These are phyloP conservation scores for Lactarius hengduanensis DNA, from an alignment of 768 basidiomycete genomes.

Conservation along the genomic window DNA sequence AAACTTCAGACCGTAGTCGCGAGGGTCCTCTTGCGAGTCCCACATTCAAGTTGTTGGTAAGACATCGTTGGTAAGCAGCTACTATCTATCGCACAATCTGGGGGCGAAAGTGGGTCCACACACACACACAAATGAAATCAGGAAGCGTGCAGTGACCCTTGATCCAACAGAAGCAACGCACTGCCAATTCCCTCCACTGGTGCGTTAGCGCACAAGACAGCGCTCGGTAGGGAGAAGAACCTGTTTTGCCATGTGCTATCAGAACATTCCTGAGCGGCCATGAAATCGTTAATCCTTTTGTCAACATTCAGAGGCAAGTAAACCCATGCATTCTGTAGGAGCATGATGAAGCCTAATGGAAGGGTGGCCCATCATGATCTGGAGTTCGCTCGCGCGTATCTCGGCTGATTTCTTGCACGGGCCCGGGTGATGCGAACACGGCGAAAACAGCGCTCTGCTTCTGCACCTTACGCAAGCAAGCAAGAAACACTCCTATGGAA, in stretches of 20 bases:
- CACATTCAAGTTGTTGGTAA: too few species aligned
- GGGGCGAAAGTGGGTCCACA: neutral
- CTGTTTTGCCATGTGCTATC: neutral
- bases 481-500: neutral
- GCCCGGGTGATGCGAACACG: neutral
- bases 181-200: too few species aligned
- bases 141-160: too few species aligned
- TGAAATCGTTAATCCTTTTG: neutral
- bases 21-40: neutral
- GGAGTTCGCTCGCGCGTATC: neutral
- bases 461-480: neutral
- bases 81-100: neutral
- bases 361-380: neutral
- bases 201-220: neutral
- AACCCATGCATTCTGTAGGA: neutral
- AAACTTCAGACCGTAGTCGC: neutral
- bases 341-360: neutral
- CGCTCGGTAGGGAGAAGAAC: neutral
- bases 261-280: neutral
- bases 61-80: neutral
- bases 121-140: neutral
- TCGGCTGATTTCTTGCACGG: neutral
- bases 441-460: neutral
- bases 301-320: too few species aligned
- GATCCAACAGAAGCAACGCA: too few species aligned